A percentile compares a stretch with the other conserved stretches of the same genome.
Evolutionary conservation across 2,329 filamentous ascomycete genomes (phyloP).

Genomic region (Claviceps maximensis): DNA sequence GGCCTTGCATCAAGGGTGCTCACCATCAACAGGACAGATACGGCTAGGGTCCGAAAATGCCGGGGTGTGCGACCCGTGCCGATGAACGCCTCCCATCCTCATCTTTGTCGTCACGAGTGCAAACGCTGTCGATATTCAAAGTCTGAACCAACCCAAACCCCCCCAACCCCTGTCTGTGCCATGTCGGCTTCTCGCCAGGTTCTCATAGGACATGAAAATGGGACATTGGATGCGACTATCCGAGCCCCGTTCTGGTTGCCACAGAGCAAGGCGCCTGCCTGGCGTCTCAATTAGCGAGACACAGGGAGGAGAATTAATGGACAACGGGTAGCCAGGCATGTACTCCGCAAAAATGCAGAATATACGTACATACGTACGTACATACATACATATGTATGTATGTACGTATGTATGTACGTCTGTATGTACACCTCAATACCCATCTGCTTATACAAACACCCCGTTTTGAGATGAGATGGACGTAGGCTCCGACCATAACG

Average conservation of each 20-base stretch:
- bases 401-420: too few species aligned
- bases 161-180: neutral
- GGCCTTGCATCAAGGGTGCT: slow-evolving; percentile 4
- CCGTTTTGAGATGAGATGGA: neutral
- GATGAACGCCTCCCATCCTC: neutral
- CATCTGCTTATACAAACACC: neutral
- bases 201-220: neutral
- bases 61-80: slow-evolving; percentile 1
- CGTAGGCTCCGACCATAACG: neutral
- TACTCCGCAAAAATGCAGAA: neutral
- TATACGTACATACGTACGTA: too few species aligned
- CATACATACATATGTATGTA: too few species aligned
- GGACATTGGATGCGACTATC: slow-evolving; percentile 5
- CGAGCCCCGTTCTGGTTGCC: neutral
- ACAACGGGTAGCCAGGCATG: neutral
- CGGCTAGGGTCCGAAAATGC: slow-evolving; percentile 1
- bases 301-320: neutral
- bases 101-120: neutral
- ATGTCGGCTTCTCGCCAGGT: slow-evolving; percentile 1
- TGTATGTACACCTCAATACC: neutral
- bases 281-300: slow-evolving; percentile 8
- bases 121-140: neutral
- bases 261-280: neutral
- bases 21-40: slow-evolving; percentile 1
- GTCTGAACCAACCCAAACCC: neutral